Evolutionary conservation across 169 alveolate genomes (phyloP).

Genomic region (Toxoplasma gondii): DNA sequence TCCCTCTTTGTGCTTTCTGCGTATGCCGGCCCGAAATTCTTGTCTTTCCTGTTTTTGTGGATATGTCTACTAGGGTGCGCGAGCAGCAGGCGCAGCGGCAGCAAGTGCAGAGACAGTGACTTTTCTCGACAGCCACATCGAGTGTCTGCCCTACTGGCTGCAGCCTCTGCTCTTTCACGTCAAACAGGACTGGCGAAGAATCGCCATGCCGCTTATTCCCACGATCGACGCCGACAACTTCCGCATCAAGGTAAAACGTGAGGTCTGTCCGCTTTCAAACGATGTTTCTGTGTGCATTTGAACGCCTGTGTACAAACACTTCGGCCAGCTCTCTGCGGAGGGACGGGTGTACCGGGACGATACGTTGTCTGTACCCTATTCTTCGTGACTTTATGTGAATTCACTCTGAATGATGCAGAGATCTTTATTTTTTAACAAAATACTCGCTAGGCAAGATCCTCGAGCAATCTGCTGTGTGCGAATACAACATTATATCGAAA

Average conservation of each 20-base stretch:
- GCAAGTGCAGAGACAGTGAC: conserved; percentile 63
- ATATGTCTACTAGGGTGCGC: conserved; percentile 55
- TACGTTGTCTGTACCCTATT: not conserved
- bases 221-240: conserved; percentile 65
- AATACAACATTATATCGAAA: not conserved
- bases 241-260: not conserved
- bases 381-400: too few species aligned
- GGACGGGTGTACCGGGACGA: not conserved
- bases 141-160: conserved; percentile 68
- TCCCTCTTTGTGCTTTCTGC: not conserved
- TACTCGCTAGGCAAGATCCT: too few species aligned
- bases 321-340: not conserved
- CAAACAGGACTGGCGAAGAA: conserved; percentile 56
- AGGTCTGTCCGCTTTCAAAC: not conserved
- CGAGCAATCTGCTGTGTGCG: too few species aligned
- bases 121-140: conserved; percentile 71
- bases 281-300: not conserved
- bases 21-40: too few species aligned
- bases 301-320: not conserved
- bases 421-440: too few species aligned
- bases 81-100: conserved; percentile 68
- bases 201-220: conserved; percentile 70
- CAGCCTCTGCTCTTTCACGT: conserved; percentile 69
- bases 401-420: too few species aligned
- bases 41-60: not conserved